Conservation (phyloP, 202 grass and related monocot genomes). For the Carex arenaria region DNA sequence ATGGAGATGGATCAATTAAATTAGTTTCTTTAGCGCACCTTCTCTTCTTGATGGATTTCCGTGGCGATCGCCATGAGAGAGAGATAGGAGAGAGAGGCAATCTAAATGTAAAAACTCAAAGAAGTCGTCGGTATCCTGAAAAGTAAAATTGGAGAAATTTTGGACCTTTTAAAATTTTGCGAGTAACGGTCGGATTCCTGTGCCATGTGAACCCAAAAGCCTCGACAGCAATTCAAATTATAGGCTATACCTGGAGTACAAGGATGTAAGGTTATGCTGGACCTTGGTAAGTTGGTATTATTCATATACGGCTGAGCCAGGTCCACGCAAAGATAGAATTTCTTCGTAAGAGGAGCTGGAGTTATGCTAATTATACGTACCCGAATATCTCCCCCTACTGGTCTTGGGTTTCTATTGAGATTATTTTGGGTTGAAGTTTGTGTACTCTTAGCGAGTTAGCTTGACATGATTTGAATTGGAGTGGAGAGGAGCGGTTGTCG, state of each 20-base stretch:
- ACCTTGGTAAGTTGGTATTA: background rate
- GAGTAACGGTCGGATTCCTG: conserved; percentile 12
- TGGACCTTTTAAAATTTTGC: background rate
- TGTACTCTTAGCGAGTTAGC: background rate
- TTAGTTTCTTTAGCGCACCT: conserved; percentile 28
- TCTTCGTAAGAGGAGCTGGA: background rate
- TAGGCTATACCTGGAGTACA: background rate
- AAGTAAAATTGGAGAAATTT: conserved; percentile 3
- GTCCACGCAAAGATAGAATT: background rate
- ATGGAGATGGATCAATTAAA: background rate
- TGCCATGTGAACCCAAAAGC: background rate
- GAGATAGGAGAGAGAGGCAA: background rate
- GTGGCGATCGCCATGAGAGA: conserved; percentile 58
- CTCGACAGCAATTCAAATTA: background rate
- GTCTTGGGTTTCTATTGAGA: too few species aligned
- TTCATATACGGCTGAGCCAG: background rate
- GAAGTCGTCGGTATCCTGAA: background rate
- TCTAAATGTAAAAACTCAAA: background rate
- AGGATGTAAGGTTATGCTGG: too few species aligned
- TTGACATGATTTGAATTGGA: conserved; percentile 1
- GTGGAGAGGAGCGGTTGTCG: background rate
- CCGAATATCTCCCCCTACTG: background rate
- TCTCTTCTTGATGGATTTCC: conserved; percentile 51
- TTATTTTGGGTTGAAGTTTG: background rate
- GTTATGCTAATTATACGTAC: background rate